Evolutionary conservation across 345 rosid species (phyloP), one percentile per base, ranked within the genome.

Genomic region (Lagerstroemia speciosa): DNA sequence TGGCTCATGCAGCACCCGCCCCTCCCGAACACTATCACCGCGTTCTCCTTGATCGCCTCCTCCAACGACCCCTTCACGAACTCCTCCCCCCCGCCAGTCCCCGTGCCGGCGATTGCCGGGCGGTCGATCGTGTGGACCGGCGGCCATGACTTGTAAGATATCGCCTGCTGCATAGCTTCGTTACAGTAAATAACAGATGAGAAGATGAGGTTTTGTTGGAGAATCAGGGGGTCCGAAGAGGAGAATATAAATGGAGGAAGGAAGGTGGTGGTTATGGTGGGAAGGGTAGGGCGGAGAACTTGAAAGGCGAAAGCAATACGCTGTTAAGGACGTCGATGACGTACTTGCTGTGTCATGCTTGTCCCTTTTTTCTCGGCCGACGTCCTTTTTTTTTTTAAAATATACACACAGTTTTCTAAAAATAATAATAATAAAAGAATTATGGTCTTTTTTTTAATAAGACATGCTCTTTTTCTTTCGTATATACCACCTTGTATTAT

Each of bases 1-100:
- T 89, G 96, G 82, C 86, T 85, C 97, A 93, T 86, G 77, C 98
- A 93, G 70, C 98, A 93, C 4, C 96, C 98, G 5, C 80, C 73
- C 64, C 76, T 84, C 9, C 91, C 87, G 55, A 93, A 80, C 69
- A 89, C 94, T 36, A 91, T 83, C 64, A 91, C 86, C 0, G 99
- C 92, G 78, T 87, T 91, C 79, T 86, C 94, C 26, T 79, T 80
- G 34, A 91, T 85, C 70, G 87, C 52, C 33, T 69, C 67, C 37
- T 45, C 71, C 34, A 20, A 36, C 33, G 57, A 38, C 45, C 62
- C 52, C 52, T 11, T 36, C 2, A 27, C 45, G n/a, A 38, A 2
- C 61, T 27, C 61, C 61, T 27, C 61, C 61, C 61, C 61, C 6
- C 2, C 61, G 27, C 1, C 58, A 5, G n/a, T 3, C 20, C 22